Evolutionary conservation across 345 rosid species (phyloP).

Genomic region (Erucastrum elatum): DNA sequence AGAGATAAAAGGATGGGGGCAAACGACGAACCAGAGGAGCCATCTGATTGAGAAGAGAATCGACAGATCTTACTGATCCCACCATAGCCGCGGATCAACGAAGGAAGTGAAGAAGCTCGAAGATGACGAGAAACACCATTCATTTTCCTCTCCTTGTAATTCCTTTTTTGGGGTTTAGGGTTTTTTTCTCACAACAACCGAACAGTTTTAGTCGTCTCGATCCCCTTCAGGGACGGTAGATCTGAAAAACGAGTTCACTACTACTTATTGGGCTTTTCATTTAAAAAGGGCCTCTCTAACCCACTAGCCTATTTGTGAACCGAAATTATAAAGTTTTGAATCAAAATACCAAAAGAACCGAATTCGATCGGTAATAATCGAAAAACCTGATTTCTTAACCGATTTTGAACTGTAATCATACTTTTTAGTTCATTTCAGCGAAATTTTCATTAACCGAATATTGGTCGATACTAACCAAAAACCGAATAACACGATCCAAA

Average conservation of each 20-base stretch:
- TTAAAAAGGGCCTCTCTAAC: not conserved
- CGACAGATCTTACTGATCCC: conserved; percentile 15
- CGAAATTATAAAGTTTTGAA: no score
- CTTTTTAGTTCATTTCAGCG: no score
- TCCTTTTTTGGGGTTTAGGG: conserved; percentile 25
- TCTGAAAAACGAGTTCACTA: not conserved
- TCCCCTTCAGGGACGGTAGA: not conserved
- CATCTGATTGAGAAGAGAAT: conserved; percentile 31
- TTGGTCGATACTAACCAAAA: no score
- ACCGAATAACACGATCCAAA: no score
- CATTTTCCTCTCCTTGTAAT: conserved; percentile 28
- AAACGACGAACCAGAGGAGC: conserved; percentile 38
- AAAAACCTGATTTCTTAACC: no score
- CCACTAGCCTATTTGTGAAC: not conserved
- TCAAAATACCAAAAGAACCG: no score
- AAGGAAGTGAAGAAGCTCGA: conserved; percentile 34
- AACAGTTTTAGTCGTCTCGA: not conserved
- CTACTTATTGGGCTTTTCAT: not conserved
- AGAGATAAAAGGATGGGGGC: not conserved
- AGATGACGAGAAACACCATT: conserved; percentile 37
- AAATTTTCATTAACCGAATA: no score
- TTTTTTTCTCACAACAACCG: not conserved
- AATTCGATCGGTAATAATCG: no score
- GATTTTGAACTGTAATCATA: no score
- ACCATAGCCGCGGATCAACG: conserved; percentile 35